phyloP scores from a whole-genome alignment of 2,329 filamentous ascomycete genomes.

The Bipolaris bicolor region DNA sequence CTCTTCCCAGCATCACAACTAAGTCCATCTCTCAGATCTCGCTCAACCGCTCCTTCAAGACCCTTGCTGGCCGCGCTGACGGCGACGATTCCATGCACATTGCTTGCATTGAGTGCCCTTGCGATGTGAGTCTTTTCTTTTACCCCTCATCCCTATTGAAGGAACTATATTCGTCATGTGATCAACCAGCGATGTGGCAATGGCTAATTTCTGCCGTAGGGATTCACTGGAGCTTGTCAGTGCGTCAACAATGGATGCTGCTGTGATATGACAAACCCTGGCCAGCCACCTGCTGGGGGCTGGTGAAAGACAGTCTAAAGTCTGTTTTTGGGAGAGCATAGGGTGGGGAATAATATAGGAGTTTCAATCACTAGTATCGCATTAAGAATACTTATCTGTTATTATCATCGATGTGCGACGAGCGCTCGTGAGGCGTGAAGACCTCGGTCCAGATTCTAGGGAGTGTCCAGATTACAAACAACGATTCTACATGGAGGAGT shows the following conservation, averaged over 20 bases:
- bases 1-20: neutral
- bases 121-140: conserved; percentile 1
- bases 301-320: neutral
- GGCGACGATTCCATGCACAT: conserved; percentile 2
- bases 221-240: neutral
- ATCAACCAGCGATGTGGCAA: neutral
- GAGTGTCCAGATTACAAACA: too few species aligned
- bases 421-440: too few species aligned
- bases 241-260: neutral
- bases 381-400: too few species aligned
- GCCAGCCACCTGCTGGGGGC: neutral
- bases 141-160: neutral
- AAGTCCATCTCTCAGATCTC: conserved; percentile 3
- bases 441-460: too few species aligned
- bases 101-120: conserved; percentile 12
- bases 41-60: conserved; percentile 12
- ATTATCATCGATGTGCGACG: too few species aligned
- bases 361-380: too few species aligned
- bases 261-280: neutral
- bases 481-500: too few species aligned
- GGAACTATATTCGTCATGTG: neutral
- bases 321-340: neutral
- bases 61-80: conserved; percentile 1
- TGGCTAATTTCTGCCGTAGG: neutral
- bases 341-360: too few species aligned